A percentile compares a stretch with the other conserved stretches of the same genome.
phyloP scores from a whole-genome alignment of 768 basidiomycete genomes.

The Leucocoprinus leucothites region DNA sequence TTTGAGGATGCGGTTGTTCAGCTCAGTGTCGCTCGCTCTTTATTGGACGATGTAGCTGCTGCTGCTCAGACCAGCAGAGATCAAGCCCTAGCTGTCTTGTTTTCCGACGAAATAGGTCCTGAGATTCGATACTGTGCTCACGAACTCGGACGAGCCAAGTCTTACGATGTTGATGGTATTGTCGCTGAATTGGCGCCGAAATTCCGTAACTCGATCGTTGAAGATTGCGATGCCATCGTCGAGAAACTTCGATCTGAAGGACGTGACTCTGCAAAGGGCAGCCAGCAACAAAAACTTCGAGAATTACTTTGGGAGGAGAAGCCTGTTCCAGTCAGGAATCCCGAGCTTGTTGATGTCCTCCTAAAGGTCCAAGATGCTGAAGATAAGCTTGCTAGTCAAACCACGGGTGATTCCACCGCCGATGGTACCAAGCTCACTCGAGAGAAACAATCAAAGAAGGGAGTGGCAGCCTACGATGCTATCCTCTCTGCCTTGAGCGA shows the following conservation, averaged over 20 bases:
- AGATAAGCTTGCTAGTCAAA: conserved; percentile 39
- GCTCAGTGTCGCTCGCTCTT: conserved; percentile 70
- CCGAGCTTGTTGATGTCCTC: conserved; percentile 87
- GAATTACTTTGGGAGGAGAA: conserved; percentile 77
- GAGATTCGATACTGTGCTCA: conserved; percentile 93
- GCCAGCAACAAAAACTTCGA: conserved; percentile 52
- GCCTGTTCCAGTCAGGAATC: conserved; percentile 81
- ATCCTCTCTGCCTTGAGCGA: conserved; percentile 84
- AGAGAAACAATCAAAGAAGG: conserved; percentile 55
- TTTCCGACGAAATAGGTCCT: conserved; percentile 85
- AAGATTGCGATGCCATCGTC: conserved; percentile 55
- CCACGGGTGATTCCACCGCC: not conserved
- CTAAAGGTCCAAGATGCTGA: conserved; percentile 81
- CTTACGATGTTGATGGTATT: conserved; percentile 81
- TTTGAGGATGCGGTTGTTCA: conserved; percentile 75
- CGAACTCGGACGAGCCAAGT: conserved; percentile 71
- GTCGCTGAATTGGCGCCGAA: conserved; percentile 58
- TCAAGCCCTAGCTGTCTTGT: conserved; percentile 82
- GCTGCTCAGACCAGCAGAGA: conserved; percentile 72
- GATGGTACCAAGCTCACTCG: conserved; percentile 1
- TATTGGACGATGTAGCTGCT: conserved; percentile 67
- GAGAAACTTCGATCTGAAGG: conserved; percentile 46
- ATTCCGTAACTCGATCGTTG: conserved; percentile 59
- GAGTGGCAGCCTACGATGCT: conserved; percentile 85
- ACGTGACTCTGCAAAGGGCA: conserved; percentile 29